Evolutionary conservation across 306 rosid genomes (phyloP), one percentile per base, ranked within the genome.

Genomic region (Abrus precatorius): DNA sequence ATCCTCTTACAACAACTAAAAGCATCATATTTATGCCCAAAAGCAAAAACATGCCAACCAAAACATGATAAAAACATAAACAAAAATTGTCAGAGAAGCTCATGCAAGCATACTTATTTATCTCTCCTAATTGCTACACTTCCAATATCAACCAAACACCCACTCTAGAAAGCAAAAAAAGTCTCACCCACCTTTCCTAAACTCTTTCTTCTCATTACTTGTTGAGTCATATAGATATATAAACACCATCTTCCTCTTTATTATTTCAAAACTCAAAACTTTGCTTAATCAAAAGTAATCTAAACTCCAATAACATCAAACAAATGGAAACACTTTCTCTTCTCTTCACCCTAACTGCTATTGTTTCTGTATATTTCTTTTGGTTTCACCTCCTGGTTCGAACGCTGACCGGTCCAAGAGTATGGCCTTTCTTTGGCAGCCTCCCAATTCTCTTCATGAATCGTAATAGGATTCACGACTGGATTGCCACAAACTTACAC

Each of bases 371-470:
- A 6, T 95, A 95, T 55, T 77, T 90, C 34, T 68, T 93, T 1
- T 95, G 97, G 97, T 91, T 93, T 78, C 72, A 78, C 47, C 82
- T 81, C 78, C 72, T 92, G 0, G 78, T 90, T 34, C 75, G 86
- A 28, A 90, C 69, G 55, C 88, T 94, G 27, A 88, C 89, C 48
- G 99, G 99, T 28, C 99, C 99, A 0, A 88, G 48, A 20, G 90
- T 84, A 0, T 95, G 89, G 84, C 99, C 99, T 0, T 1, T 95
- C 3, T 53, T 90, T 0, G 99, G 99, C 2, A 95, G 99, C 92
- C 85, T 95, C 1, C 99, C 99, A 1, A 27, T 36, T 29, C 90
- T 95, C 4, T 56, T 85, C 65, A 4, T 57, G 50, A 95, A 95
- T 85, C 91, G 95, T 27, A 66, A 36, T 2, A 77, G 92, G 45